These are phyloP conservation scores for Prunus mongolica DNA, from an alignment of 306 rosid species.

Conservation along the genomic window DNA sequence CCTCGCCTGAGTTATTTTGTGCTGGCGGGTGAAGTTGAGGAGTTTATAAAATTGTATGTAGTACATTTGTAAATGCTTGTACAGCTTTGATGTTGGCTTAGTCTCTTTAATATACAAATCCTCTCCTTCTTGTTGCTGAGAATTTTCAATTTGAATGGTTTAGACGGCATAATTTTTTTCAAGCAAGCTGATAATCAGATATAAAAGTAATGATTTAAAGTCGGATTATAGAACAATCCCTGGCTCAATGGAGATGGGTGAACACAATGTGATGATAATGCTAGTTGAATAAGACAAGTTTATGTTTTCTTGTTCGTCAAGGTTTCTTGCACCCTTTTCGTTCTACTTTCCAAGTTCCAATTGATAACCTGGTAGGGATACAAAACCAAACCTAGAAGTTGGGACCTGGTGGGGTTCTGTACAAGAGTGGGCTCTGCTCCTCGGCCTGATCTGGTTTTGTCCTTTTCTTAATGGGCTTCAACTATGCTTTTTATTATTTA, in stretches of 20 bases:
- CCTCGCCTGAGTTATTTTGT: conserved; percentile 49
- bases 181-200: too few relatives aligned
- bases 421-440: too few relatives aligned
- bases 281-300: background rate
- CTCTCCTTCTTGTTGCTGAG: background rate
- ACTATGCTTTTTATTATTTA: background rate
- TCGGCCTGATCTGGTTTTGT: too few relatives aligned
- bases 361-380: accelerated
- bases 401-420: background rate
- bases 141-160: background rate
- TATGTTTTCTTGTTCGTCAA: background rate
- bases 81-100: conserved; percentile 49
- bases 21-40: conserved; percentile 67
- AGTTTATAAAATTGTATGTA: conserved; percentile 49
- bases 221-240: background rate
- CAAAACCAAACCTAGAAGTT: background rate
- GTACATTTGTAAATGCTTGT: conserved; percentile 76
- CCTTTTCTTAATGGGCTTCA: background rate
- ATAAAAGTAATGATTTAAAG: background rate
- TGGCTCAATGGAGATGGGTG: background rate
- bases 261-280: background rate
- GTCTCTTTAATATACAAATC: background rate
- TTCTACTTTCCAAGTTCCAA: background rate
- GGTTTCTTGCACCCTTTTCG: too few relatives aligned
- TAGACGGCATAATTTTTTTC: background rate